Evolutionary conservation across 2,329 filamentous ascomycete species (phyloP), one percentile per base, ranked within the genome.

Genomic region (Colletotrichum spaethianum): DNA sequence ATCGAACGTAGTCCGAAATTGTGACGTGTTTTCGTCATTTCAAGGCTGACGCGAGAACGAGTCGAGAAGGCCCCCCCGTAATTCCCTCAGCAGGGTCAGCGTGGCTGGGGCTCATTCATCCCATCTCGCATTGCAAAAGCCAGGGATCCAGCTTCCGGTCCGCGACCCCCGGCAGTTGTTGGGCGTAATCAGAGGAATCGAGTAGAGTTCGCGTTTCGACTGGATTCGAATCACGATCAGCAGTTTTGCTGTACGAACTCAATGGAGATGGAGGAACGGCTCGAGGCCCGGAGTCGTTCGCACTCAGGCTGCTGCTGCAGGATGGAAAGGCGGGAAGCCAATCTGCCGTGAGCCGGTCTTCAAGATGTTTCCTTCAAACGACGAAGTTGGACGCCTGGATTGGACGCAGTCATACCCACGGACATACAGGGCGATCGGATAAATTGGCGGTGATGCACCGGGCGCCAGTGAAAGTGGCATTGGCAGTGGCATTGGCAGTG

Each of bases 61-160:
- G 42, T 56, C 36, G 40, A 16, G 16, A n/a, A 36, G 12, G 12
- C 18, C 52, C 60, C 52, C 60, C 63, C 42, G 48, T 67, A 71
- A 71, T 63, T 71, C 69, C 64, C 64, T 71, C 69, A 63, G 40
- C 64, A 71, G 57, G 69, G 68, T 48, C 42, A 42, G 33, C 63
- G 50, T 44, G 16, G 68, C 40, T 20, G 23, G 2, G 55, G 28
- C 23, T 14, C 59, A n/a, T 44, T 53, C 69, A 63, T 71, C 69
- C 69, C 64, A 63, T 67, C 23, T 62, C 26, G 48, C 42, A 14
- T 18, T 5, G 36, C 26, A 23, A 36, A 7, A 40, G 31, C 33
- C 68, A 68, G 36, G 64, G 64, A 52, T 71, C 33, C 42, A 71
- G 57, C 57, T 67, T 26, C 57, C 50, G 67, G 55, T 36, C 42